These are phyloP conservation scores for Paratinospora sagittata DNA, from an alignment of 164 flowering plant species.

Conservation along the genomic window DNA sequence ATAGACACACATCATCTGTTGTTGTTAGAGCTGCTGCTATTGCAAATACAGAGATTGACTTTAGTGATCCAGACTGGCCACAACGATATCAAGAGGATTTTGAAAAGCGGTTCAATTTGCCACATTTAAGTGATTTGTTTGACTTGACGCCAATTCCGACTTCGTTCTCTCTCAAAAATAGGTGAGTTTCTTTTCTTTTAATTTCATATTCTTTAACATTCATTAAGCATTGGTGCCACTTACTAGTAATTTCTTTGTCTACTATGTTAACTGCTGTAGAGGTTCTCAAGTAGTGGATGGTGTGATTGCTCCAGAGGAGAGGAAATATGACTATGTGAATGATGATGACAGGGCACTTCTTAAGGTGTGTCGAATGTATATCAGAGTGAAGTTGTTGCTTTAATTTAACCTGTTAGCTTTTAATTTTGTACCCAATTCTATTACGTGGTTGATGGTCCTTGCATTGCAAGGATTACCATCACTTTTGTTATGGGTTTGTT, in stretches of 20 bases:
- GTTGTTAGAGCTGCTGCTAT: constrained; percentile 20
- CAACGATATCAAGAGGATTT: constrained; percentile 24
- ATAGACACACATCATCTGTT: neutral
- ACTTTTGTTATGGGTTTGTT: neutral
- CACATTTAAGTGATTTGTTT: constrained; percentile 28
- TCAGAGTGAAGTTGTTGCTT: neutral
- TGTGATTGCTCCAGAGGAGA: constrained; percentile 13
- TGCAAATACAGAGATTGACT: constrained; percentile 23
- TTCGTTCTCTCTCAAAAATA: constrained; percentile 25
- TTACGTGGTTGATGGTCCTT: neutral
- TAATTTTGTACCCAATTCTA: neutral
- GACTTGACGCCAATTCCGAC: constrained; percentile 28
- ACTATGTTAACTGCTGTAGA: constrained; percentile 14
- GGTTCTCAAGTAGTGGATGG: constrained; percentile 18
- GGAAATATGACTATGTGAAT: constrained; percentile 32
- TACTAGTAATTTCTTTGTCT: neutral
- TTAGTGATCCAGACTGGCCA: constrained; percentile 29
- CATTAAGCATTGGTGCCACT: neutral
- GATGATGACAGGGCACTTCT: constrained; percentile 34
- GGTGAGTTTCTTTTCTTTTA: constrained; percentile 13
- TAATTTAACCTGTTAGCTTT: neutral
- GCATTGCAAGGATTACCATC: neutral
- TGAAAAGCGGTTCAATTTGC: constrained; percentile 28
- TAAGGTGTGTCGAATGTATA: constrained; percentile 22
- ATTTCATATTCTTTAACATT: neutral